Conservation (phyloP, 1,284 basidiomycete species). For the Jaminaea rosea region DNA sequence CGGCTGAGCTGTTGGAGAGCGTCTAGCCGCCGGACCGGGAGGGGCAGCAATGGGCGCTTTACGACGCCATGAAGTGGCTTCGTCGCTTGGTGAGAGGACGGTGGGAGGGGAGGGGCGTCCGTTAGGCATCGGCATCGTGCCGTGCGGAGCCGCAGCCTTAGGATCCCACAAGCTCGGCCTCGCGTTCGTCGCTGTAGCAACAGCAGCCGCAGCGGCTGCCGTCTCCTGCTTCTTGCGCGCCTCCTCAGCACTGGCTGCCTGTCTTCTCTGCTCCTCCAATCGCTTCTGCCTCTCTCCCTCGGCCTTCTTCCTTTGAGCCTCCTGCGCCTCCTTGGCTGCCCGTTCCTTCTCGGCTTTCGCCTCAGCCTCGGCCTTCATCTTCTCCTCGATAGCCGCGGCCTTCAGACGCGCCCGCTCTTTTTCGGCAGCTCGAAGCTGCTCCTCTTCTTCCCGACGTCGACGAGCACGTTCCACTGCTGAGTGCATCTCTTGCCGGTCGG, state of each 20-base stretch:
- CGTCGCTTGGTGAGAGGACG: slow-evolving; percentile 8
- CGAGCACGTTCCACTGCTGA: slow-evolving; percentile 41
- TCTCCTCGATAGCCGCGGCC: slow-evolving; percentile 36
- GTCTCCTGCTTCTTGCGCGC: not conserved
- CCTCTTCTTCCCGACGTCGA: slow-evolving; percentile 39
- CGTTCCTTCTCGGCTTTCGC: slow-evolving; percentile 18
- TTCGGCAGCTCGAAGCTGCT: slow-evolving; percentile 26
- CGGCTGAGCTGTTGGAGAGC: no score
- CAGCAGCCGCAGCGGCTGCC: not conserved
- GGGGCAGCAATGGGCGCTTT: not conserved
- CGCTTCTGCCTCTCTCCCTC: slow-evolving; percentile 1
- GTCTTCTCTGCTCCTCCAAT: not conserved
- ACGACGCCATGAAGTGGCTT: slow-evolving; percentile 12
- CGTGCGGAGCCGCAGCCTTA: no score
- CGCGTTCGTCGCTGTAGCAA: no score
- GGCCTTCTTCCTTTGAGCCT: not conserved
- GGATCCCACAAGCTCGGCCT: no score
- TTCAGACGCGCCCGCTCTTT: slow-evolving; percentile 38
- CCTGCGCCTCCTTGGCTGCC: slow-evolving; percentile 11
- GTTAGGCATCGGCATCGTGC: no score
- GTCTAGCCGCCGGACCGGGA: no score
- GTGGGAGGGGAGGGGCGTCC: not conserved
- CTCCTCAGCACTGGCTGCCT: not conserved
- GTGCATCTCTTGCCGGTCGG: slow-evolving; percentile 20
- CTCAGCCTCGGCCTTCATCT: slow-evolving; percentile 9